Evolutionary conservation across 345 rosid genomes (phyloP).

Genomic region (Geranium brycei): DNA sequence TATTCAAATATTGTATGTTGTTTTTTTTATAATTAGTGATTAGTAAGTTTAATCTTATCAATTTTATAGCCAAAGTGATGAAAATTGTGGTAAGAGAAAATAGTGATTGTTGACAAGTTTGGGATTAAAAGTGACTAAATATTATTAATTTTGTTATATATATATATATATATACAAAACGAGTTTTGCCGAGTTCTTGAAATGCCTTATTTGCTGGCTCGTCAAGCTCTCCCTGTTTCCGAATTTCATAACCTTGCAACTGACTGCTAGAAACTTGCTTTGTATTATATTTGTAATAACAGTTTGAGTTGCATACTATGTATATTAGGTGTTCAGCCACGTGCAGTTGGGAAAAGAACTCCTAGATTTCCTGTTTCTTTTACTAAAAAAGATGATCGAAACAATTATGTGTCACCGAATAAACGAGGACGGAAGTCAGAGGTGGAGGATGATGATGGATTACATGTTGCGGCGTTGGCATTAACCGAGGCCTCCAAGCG

Average conservation of each 20-base stretch:
- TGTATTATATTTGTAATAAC: neutral
- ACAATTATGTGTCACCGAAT: conserved; percentile 28
- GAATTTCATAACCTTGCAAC: neutral
- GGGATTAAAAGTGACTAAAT: too few relatives aligned
- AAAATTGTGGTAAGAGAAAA: too few relatives aligned
- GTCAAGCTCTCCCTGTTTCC: too few relatives aligned
- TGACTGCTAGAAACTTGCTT: neutral
- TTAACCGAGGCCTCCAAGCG: conserved; percentile 53
- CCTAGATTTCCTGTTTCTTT: conserved; percentile 79
- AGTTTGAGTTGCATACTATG: conserved; percentile 10
- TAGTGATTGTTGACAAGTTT: too few relatives aligned
- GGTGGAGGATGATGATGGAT: conserved; percentile 48
- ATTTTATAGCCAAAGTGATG: too few relatives aligned
- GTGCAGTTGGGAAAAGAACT: conserved; percentile 87
- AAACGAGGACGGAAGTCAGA: conserved; percentile 40
- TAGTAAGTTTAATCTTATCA: too few relatives aligned
- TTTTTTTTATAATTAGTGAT: too few relatives aligned
- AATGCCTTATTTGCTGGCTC: too few relatives aligned
- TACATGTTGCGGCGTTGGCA: conserved; percentile 58
- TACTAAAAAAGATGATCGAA: conserved; percentile 39
- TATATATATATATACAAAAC: too few relatives aligned
- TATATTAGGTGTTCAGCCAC: conserved; percentile 52
- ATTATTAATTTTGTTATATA: too few relatives aligned
- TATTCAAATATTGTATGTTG: too few relatives aligned
- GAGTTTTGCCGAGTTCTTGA: too few relatives aligned